Evolutionary conservation across 371 early-diverging fungal species (phyloP), one percentile per base, ranked within the genome.

Genomic region (Syncephalastrum monosporum): DNA sequence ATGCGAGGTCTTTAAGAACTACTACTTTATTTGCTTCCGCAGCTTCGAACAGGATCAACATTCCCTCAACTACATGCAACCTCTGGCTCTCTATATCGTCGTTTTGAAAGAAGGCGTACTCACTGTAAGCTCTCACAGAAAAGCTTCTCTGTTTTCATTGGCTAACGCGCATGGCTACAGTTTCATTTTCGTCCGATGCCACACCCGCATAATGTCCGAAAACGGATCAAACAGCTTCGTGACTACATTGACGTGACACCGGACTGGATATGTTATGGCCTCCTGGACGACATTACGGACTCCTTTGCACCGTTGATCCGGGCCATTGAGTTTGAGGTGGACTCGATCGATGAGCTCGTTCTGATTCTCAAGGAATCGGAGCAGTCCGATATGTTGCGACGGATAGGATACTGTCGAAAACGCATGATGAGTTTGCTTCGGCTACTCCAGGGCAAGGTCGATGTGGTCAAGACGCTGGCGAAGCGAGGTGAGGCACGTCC

Each of bases 211-310:
- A 91, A 91, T 56, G 93, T 93, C 2, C 75, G 91, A 12, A 73
- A 79, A 17, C 83, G 95, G 19, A 86, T 93, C 47, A 83, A 83
- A 16, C 88, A 91, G 52, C 67, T 91, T 14, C 70, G 75, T 24
- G 81, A 83, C 25, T 90, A 87, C 61, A 88, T 81, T 55, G 72
- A 67, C 51, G 74, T 83, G 4, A 81, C 82, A 38, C 84, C 86
- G 42, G 92, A 93, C 57, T 95, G 95, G 95, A 87, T 95, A 52
- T 89, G 88, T 65, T 95, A 95, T 67, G 93, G 91, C 0, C 62
- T 93, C 12, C 69, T 93, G 61, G 93, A 93, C 69, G 92, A 92
- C 63, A 86, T 95, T 42, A 89, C 89, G 0, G 94, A 95, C 65
- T 79, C 83, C 13, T 92, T 92, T 72, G 88, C 90, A 45, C 93